phyloP scores from a whole-genome alignment of 495 filamentous ascomycete genomes.

The Immersiella caudata region DNA sequence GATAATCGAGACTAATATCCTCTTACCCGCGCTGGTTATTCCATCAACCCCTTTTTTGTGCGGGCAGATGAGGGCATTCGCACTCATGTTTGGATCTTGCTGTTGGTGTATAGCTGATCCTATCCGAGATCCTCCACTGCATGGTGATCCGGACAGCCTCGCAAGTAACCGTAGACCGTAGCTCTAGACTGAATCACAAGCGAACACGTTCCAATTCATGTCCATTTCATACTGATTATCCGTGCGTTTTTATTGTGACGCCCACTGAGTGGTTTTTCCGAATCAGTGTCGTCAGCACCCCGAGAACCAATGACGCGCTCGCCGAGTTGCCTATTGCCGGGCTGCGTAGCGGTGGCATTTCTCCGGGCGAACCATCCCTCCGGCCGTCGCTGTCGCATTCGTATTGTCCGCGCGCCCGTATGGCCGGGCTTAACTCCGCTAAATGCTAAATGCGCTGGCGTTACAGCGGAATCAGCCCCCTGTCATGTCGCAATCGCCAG shows the following conservation, averaged over 20 bases:
- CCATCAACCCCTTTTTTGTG: too few relatives aligned
- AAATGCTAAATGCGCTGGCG: slow-evolving; percentile 3
- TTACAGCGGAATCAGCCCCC: not conserved
- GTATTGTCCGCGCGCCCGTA: not conserved
- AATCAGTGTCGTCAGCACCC: not conserved
- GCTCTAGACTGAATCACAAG: too few relatives aligned
- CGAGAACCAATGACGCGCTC: not conserved
- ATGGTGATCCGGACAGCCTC: too few relatives aligned
- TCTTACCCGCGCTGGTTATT: not conserved
- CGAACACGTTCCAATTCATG: too few relatives aligned
- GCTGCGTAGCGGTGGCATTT: not conserved
- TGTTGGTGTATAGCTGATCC: too few relatives aligned
- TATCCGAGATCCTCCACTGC: too few relatives aligned
- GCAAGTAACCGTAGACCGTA: too few relatives aligned
- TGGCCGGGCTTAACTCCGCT: slow-evolving; percentile 8
- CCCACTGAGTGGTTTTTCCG: not conserved
- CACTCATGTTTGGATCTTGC: too few relatives aligned
- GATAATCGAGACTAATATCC: not conserved
- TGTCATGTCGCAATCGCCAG: slow-evolving; percentile 5
- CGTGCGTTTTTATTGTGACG: not conserved
- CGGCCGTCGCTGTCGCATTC: not conserved
- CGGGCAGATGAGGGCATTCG: not conserved
- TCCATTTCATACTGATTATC: not conserved
- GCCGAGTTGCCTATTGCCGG: not conserved
- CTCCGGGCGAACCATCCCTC: slow-evolving; percentile 3